These are phyloP conservation scores for Stemphylium beticola DNA, from an alignment of 2,329 filamentous ascomycete genomes.

Conservation along the genomic window DNA sequence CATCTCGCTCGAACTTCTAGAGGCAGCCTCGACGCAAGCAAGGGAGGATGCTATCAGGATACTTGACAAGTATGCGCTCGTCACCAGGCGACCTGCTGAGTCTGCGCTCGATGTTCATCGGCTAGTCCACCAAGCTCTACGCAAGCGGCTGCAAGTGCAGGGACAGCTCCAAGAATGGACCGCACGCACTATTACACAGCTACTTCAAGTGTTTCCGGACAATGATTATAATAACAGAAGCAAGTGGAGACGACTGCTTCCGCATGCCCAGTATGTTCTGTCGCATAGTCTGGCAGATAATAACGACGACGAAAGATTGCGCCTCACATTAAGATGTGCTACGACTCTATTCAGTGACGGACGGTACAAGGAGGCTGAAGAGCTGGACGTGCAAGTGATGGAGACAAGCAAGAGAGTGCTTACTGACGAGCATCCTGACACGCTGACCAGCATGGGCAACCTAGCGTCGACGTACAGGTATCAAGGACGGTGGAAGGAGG, in stretches of 20 bases:
- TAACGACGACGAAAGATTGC: too few species aligned
- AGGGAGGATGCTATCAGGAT: constrained; percentile 20
- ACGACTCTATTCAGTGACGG: too few species aligned
- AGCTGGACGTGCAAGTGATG: too few species aligned
- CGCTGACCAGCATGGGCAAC: too few species aligned
- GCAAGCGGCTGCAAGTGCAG: constrained; percentile 12
- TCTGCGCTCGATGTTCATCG: constrained; percentile 15
- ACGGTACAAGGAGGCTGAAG: too few species aligned
- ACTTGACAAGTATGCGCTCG: constrained; percentile 13
- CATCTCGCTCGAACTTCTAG: constrained; percentile 25
- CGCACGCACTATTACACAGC: constrained; percentile 10
- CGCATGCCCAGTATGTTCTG: neutral
- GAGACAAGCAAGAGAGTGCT: too few species aligned
- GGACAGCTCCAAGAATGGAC: constrained; percentile 9
- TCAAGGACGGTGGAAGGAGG: too few species aligned
- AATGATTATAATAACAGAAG: neutral
- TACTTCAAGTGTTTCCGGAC: constrained; percentile 3
- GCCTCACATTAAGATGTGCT: too few species aligned
- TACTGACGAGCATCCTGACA: too few species aligned
- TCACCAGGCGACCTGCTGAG: constrained; percentile 13
- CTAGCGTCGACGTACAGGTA: too few species aligned
- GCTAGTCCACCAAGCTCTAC: constrained; percentile 18
- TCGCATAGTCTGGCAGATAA: too few species aligned
- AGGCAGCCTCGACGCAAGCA: too few species aligned
- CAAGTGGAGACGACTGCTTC: neutral